Evolutionary conservation across 306 rosid genomes (phyloP), one percentile per base, ranked within the genome.

Genomic region (Sesbania bispinosa): DNA sequence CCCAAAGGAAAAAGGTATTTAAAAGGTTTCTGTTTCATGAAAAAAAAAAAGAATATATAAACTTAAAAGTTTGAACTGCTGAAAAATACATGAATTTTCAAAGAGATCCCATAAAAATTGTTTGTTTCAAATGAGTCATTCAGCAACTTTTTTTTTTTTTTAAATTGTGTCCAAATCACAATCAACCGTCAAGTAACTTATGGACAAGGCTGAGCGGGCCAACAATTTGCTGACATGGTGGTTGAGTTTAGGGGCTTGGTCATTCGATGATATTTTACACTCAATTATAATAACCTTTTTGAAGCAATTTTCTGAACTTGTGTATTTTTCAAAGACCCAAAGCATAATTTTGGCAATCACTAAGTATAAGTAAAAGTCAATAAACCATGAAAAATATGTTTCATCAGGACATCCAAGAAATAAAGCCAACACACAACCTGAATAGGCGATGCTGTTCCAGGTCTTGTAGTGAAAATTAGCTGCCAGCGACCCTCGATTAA

Each of bases 401-500:
- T 20, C 29, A 70, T 14, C 9, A 55, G 32, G 16, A 20, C 63
- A 43, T 69, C 15, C n/a, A 43, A 16, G 35, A 77, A 36, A 39
- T 10, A 68, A 39, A 65, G 45, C 20, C 52, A 27, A 74, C 9
- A 18, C 3, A 2, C 29, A 64, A 90, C 96, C 88, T 93, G 98
- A 80, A 93, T 93, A 0, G 89, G 92, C 16, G 98, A 93, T 16
- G 98, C 97, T 18, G 98, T 84, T 72, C 91, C 93, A 3, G 98
- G 98, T 78, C 97, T 87, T 7, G 98, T 93, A 19, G 98, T 93
- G 80, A 93, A 93, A 75, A 93, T 83, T 62, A 93, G 77, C 75
- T 93, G 96, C 97, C 98, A 93, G 2, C 90, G 89, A 69, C 97
- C 98, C 80, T 93, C 97, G 51, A 93, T 87, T 13, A 90, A 81